Base-by-base conservation (phyloP, 2,329 filamentous ascomycete species). In the Hyphodiscus sp. region DNA sequence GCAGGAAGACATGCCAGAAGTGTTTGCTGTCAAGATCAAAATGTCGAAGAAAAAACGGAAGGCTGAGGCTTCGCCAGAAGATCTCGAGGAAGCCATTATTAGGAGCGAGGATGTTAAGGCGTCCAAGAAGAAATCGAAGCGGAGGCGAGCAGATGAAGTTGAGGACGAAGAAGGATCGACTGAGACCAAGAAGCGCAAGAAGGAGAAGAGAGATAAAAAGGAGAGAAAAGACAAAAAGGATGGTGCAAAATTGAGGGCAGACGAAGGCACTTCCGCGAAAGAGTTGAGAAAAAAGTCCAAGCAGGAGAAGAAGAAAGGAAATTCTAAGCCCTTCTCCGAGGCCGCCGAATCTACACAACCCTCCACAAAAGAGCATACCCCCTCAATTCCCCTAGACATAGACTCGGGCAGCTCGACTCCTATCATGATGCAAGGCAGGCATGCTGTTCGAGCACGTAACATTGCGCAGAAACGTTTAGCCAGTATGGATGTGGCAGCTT, bases 401-500 rank as follows among this genome's bases (percentile, higher is more conserved):
- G 70, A 71, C 2, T 74, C 71, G 20, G 73, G 70, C 20, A 73
- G 74, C 47, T 73, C 71, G 50, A 74, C 71, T 45, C 74, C 74
- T 26, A 26, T 26, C 26, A 77, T 76, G 54, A 73, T 68, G 56
- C 71, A 70, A 68, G 72, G 79, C 47, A 80, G 90, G 59, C 88
- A 91, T 68, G 80, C 87, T 51, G 82, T 91, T 46, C 78, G 92
- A 58, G 83, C 88, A 61, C 80, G 89, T 56, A 89, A 91, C 70
- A 96, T 97, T 65, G 86, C 86, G 53, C 89, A 94, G 63, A 97
- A 97, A 76, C 85, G 83, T 64, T 82, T 86, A 74, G 91, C 91
- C 2, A 80, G 91, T 54, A 80, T 90, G 74, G 88, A 96, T 69
- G 79, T 85, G 47, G 83, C 86, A 65, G 89, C 91, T 15, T 72